A percentile compares a stretch with the other conserved stretches of the same genome.
Conservation (phyloP, 106 monocot genomes). For the Apostasia shenzhenica region DNA sequence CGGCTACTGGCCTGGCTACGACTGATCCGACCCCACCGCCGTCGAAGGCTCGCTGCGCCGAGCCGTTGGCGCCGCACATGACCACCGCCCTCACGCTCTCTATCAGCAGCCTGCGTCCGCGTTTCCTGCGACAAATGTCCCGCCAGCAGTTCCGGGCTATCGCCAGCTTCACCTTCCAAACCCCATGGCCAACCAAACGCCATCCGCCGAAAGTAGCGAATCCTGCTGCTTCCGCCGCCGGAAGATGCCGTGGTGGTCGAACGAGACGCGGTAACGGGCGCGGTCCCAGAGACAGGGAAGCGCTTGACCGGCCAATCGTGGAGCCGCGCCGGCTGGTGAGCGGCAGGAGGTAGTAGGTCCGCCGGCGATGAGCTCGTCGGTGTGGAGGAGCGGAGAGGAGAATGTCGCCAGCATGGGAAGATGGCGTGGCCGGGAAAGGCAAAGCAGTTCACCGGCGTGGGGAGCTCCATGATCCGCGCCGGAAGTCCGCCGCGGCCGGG, state of each 20-base stretch:
- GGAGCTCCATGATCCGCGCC: conserved; percentile 56
- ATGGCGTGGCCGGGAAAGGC: conserved; percentile 44
- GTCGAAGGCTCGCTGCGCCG: conserved; percentile 9
- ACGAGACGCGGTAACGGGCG: conserved; percentile 48
- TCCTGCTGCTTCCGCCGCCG: conserved; percentile 11
- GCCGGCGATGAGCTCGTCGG: conserved; percentile 31
- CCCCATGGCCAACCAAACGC: not conserved
- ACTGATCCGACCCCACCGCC: conserved; percentile 49
- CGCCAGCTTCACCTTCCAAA: conserved; percentile 75
- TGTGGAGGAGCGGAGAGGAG: conserved; percentile 25
- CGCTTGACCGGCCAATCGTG: not conserved
- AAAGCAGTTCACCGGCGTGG: conserved; percentile 37
- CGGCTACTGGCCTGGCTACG: conserved; percentile 57
- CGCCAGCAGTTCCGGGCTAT: conserved; percentile 37
- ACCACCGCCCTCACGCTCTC: conserved; percentile 70
- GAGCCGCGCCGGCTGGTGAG: conserved; percentile 2
- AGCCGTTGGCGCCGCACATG: conserved; percentile 24
- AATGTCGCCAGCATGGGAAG: conserved; percentile 5
- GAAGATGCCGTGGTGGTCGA: conserved; percentile 21
- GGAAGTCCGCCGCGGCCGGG: conserved; percentile 29
- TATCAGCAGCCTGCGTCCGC: conserved; percentile 58
- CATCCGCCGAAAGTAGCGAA: not conserved
- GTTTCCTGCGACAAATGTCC: conserved; percentile 52
- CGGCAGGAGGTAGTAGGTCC: conserved; percentile 40
- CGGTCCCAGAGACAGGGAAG: conserved; percentile 13